Base-by-base conservation (phyloP, 345 rosid species). In the Brassica rapa region DNA sequence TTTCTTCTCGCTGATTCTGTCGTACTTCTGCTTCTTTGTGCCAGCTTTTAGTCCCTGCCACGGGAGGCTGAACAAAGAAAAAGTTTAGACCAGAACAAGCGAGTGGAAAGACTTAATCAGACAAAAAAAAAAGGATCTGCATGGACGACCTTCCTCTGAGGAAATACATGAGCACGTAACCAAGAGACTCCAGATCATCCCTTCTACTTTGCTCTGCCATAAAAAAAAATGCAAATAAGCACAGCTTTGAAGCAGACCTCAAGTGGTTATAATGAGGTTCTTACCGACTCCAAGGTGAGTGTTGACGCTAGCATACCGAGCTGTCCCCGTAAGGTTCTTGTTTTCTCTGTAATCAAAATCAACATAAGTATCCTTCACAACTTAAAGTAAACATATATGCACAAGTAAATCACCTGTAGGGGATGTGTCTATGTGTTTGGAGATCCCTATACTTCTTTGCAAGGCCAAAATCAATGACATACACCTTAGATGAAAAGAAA, bases 11-110 rank as follows among this genome's bases (percentile, higher is more conserved):
- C 97, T 87, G 77, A 93, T 91, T 85, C 89, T 86, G 79, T 93
- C 95, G 70, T 93, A 91, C 76, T 93, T 91, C 69, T 91, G 97
- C 84, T 91, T 93, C 81, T 93, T 93, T 56, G 93, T 91, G 37
- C 91, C 93, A 51, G 93, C 97, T 86, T 87, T 91, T 72, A 93
- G 84, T 56, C 98, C 98, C 86, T 89, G 98, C 98, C 97, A 93
- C 5, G 98, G 98, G 74, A 93, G 95, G 85, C 95, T 93, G 79
- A 70, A 69, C 59, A 67, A 53, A 41, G 69, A 72, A 77, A 82
- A 62, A 66, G 41, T 65, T 74, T 27, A 79, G 80, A 65, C 60
- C 19, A 71, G 64, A 80, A 24, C 33, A 55, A 76, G 57, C 32
- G 59, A 5, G 8, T 35, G 0, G 35, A 4, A 60, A 19, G 24